These are phyloP conservation scores for Tetrapisispora iriomotensis DNA, from an alignment of 805 yeast species.

Conservation along the genomic window DNA sequence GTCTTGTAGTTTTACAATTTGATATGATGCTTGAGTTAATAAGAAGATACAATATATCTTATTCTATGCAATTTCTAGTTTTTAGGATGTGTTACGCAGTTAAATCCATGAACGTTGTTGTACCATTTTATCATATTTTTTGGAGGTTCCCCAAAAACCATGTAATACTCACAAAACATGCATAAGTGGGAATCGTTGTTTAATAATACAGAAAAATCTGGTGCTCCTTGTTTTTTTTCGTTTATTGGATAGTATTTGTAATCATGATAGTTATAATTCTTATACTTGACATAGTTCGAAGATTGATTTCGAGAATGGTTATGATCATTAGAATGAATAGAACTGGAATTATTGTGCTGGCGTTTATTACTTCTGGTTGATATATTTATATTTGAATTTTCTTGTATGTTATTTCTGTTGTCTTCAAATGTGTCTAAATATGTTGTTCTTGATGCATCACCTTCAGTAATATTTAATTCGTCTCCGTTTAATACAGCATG, in stretches of 20 bases:
- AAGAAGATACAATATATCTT: background rate
- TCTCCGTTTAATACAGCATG: constrained; percentile 22
- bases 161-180: constrained; percentile 44
- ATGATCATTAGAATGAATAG: background rate
- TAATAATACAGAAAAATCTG: constrained; percentile 19
- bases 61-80: background rate
- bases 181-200: constrained; percentile 28
- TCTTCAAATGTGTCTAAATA: background rate
- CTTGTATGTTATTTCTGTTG: too few species aligned
- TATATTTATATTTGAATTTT: too few species aligned
- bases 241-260: constrained; percentile 6
- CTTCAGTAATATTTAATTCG: constrained; percentile 18
- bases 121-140: constrained; percentile 42
- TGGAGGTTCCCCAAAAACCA: constrained; percentile 42
- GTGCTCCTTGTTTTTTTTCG: constrained; percentile 6
- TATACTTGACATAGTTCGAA: constrained; percentile 5
- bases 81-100: constrained; percentile 11
- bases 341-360: too few species aligned
- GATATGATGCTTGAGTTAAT: too few species aligned
- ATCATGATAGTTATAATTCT: constrained; percentile 10
- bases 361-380: too few species aligned
- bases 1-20: too few species aligned
- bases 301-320: background rate
- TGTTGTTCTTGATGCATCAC: constrained; percentile 1
- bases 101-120: constrained; percentile 27